These are phyloP conservation scores for Nannizziopsis arthrosporioides DNA, from an alignment of 2,329 filamentous ascomycete genomes.

Conservation along the genomic window DNA sequence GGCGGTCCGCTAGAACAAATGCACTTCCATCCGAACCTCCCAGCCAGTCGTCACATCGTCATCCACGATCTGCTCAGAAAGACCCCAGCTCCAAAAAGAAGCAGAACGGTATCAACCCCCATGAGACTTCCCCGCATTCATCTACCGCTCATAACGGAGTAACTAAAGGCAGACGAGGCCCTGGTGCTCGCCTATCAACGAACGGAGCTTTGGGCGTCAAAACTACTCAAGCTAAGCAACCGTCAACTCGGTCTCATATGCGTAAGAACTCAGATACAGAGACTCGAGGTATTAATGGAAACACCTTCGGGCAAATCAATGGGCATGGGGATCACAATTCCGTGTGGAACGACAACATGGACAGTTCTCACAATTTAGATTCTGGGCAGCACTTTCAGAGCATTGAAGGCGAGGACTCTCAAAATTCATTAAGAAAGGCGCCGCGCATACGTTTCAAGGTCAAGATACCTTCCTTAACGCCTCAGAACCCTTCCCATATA, in stretches of 20 bases:
- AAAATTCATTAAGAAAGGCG: constrained; percentile 19
- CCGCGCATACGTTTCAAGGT: constrained; percentile 39
- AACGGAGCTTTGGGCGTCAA: constrained; percentile 23
- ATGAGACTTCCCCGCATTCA: constrained; percentile 1
- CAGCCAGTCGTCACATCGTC: constrained; percentile 37
- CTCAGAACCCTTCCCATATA: constrained; percentile 43
- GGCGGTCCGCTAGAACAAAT: constrained; percentile 49
- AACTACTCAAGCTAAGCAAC: constrained; percentile 11
- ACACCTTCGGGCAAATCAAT: neutral
- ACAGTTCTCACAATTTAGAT: neutral
- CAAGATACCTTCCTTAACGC: constrained; percentile 39
- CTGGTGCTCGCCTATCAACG: constrained; percentile 21
- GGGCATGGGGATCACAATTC: neutral
- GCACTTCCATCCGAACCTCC: constrained; percentile 38
- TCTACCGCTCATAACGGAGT: constrained; percentile 22
- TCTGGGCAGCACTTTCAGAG: neutral
- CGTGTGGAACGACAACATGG: constrained; percentile 4
- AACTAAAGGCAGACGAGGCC: constrained; percentile 20
- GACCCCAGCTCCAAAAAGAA: constrained; percentile 24
- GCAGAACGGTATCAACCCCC: constrained; percentile 17
- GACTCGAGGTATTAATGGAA: neutral
- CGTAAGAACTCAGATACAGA: neutral
- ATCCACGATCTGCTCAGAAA: constrained; percentile 33
- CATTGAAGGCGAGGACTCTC: neutral
- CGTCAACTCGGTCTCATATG: neutral